Percentiles rank a stretch among this genome's conserved stretches.
These are phyloP conservation scores for Myotisia sp. DNA, from an alignment of 2,329 filamentous ascomycete species.

Conservation along the genomic window DNA sequence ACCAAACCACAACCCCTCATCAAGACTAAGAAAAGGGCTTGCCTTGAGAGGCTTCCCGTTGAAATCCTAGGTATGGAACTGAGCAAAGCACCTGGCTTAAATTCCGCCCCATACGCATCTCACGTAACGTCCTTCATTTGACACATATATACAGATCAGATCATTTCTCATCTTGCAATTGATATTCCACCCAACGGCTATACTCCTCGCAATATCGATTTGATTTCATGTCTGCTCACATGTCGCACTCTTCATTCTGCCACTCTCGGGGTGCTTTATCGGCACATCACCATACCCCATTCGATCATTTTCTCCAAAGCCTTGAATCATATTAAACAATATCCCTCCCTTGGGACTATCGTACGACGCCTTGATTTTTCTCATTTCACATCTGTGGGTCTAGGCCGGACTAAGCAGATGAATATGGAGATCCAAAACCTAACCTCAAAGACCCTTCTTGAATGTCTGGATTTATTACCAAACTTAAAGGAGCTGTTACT, in stretches of 20 bases:
- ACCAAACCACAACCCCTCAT: slow-evolving; percentile 17
- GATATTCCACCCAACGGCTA: slow-evolving; percentile 64
- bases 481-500: slow-evolving; percentile 63
- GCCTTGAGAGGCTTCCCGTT: slow-evolving; percentile 53
- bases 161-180: slow-evolving; percentile 59
- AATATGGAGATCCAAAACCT: slow-evolving; percentile 61
- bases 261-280: slow-evolving; percentile 61
- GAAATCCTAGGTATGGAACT: slow-evolving; percentile 53
- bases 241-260: slow-evolving; percentile 60
- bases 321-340: slow-evolving; percentile 50
- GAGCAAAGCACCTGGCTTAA: slow-evolving; percentile 6
- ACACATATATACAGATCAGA: slow-evolving; percentile 41
- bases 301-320: slow-evolving; percentile 75
- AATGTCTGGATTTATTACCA: slow-evolving; percentile 57
- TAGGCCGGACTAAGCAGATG: slow-evolving; percentile 62
- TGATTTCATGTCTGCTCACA: slow-evolving; percentile 61
- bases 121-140: too few relatives aligned
- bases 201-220: slow-evolving; percentile 60
- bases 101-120: slow-evolving; percentile 5
- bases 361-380: slow-evolving; percentile 71
- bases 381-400: slow-evolving; percentile 66
- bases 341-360: slow-evolving; percentile 57
- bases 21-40: slow-evolving; percentile 27
- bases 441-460: slow-evolving; percentile 56
- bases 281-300: slow-evolving; percentile 68